Evolutionary conservation across 495 filamentous ascomycete genomes (phyloP), one percentile per base, ranked within the genome.

Genomic region (Talaromyces wortmannii): DNA sequence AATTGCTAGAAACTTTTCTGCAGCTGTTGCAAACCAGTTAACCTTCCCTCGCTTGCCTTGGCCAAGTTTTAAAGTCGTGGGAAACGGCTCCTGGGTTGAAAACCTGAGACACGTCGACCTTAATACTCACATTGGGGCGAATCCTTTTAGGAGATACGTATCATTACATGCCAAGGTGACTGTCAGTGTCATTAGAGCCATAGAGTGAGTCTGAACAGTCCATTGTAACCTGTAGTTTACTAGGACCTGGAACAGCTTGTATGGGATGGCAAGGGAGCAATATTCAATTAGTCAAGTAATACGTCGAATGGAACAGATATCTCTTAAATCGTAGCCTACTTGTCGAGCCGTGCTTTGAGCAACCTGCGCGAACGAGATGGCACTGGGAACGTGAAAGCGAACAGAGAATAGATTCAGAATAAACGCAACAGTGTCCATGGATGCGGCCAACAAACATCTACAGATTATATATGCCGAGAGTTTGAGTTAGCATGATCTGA

Each of bases 361-460:
- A 43, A 54, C 2, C 5, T 45, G 31, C 15, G 31, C 51, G 33
- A 54, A 54, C 32, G 6, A 5, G 31, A 42, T 45, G 31, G 3
- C 31, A 45, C 12, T 1, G 33, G 5, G 32, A 18, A 45, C 12
- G 60, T 50, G 54, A 60, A 72, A 63, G 2, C 73, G 66, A 6
- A 78, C 13, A 0, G 75, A 62, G 0, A 79, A 55, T 11, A 78
- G 50, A 55, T 80, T 79, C 8, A 73, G 71, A 73, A 33, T 42
- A 63, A 45, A 45, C 77, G 1, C 66, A 11, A 78, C 56, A 17
- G 45, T 66, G 4, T 56, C 49, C 29, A 55, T 33, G 11, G 62
- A 43, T 8, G 55, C 57, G 29, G 40, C n/a, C 44, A 57, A n/a
- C 13, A 61, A 45, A 6, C 67, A 79, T 74, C 16, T 2, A 45